phyloP scores from a whole-genome alignment of 352 stramenopile genomes.

The Phytopythium ostracodes region DNA sequence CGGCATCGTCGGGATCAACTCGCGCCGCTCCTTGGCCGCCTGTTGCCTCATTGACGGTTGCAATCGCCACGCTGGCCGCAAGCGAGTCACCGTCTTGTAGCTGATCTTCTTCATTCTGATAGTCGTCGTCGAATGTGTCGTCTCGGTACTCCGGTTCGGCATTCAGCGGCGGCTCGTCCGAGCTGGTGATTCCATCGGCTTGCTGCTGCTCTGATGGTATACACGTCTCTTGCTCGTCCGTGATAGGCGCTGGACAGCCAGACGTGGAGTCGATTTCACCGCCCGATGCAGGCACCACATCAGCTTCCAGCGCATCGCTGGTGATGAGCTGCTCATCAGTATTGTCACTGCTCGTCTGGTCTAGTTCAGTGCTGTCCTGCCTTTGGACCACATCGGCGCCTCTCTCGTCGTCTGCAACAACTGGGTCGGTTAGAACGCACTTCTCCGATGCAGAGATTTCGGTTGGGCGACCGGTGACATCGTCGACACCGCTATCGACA shows the following conservation, averaged over 20 bases:
- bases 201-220: neutral
- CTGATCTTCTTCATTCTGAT: neutral
- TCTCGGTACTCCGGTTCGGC: slow-evolving; percentile 5
- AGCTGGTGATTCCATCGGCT: neutral
- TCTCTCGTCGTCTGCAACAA: neutral
- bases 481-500: neutral
- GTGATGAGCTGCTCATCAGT: neutral
- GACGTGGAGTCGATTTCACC: neutral
- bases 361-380: neutral
- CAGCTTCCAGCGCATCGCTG: neutral
- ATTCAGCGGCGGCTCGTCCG: neutral
- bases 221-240: neutral
- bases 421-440: neutral
- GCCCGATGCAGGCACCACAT: neutral
- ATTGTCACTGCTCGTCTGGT: neutral
- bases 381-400: neutral
- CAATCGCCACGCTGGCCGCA: no score
- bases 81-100: neutral
- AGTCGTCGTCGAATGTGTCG: slow-evolving; percentile 6
- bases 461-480: neutral
- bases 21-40: neutral
- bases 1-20: neutral
- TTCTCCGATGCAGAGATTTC: neutral
- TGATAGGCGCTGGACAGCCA: neutral
- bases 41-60: neutral